Evolutionary conservation across 2,329 filamentous ascomycete genomes (phyloP), one percentile per base, ranked within the genome.

Genomic region (Triangularia verruculosa): DNA sequence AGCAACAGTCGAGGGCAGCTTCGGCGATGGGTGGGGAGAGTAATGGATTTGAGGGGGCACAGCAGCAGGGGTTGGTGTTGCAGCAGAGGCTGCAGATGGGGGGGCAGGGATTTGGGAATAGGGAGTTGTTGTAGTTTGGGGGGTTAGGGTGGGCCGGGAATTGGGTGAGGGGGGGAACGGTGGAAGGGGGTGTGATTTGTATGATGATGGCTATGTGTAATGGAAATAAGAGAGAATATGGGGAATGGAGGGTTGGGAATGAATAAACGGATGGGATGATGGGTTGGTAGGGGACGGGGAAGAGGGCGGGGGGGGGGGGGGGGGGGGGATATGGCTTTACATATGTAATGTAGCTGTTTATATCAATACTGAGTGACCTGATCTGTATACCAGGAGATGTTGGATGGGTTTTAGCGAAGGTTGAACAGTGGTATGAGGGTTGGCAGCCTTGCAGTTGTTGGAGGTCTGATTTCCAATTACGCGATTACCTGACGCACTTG

Each of bases 1-100:
- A 68, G 15, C 61, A 56, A n/a, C 57, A 57, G 17, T 55, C 57
- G 3, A 17, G 39, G 13, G 39, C 39, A 12, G n/a, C 39, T 5
- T 47, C 39, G n/a, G 39, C 39, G n/a, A 47, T 47, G 39, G 39
- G 39, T 2, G 17, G n/a, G 6, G n/a, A 47, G n/a, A 17, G n/a
- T 28, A 28, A 9, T 28, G 27, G 5, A 3, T 17, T 47, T 17
- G 39, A 20, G 39, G 39, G n/a, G 39, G 39, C 39, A 8, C n/a
- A 17, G 17, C 15, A 47, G 39, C 39, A 47, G 39, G 39, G 39
- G 39, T 20, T 47, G 58, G 27, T 30, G 51, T 60, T 51, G 17
- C 57, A 57, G n/a, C 51, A 54, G 52, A 28, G 27, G 52, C 17
- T 55, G 52, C 52, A 56, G 51, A 22, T 13, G 6, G 32, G 54